phyloP scores from a whole-genome alignment of 495 filamentous ascomycete genomes.

The Parmelia sp. region DNA sequence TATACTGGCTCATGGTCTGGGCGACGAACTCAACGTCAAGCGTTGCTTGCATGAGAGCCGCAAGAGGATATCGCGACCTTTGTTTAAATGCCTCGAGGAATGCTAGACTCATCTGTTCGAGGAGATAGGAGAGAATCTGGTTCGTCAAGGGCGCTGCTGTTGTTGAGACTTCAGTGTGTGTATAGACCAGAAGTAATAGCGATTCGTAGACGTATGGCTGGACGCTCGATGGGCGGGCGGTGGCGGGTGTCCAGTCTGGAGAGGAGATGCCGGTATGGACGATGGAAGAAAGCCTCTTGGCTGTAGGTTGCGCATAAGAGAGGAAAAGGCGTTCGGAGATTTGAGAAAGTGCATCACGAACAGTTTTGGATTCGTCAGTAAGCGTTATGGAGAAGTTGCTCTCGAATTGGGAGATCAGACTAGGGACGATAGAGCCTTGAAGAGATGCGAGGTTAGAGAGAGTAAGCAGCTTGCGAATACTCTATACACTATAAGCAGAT shows the following conservation, averaged over 20 bases:
- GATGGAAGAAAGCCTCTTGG: conserved; percentile 53
- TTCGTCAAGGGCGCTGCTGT: conserved; percentile 64
- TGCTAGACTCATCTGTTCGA: conserved; percentile 66
- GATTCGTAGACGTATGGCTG: conserved; percentile 82
- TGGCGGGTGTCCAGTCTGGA: conserved; percentile 61
- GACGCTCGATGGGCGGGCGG: conserved; percentile 63
- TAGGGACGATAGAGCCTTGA: conserved; percentile 68
- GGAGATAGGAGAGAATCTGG: conserved; percentile 70
- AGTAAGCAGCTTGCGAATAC: conserved; percentile 86
- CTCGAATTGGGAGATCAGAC: conserved; percentile 81
- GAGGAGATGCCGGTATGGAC: conserved; percentile 65
- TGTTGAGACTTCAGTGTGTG: conserved; percentile 87
- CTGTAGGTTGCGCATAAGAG: conserved; percentile 74
- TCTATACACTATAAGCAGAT: conserved; percentile 42
- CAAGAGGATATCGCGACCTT: conserved; percentile 61
- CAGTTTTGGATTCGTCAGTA: conserved; percentile 82
- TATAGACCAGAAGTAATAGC: conserved; percentile 72
- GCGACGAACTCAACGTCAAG: conserved; percentile 95
- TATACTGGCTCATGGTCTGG: conserved; percentile 83
- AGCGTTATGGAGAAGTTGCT: conserved; percentile 82
- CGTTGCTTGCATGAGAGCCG: conserved; percentile 91
- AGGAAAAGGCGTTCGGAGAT: conserved; percentile 86
- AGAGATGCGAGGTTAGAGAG: conserved; percentile 81
- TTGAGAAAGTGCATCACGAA: conserved; percentile 80
- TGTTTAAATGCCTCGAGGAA: conserved; percentile 65